Conservation (phyloP, 169 alveolate species). For the Plasmodium adleri region DNA sequence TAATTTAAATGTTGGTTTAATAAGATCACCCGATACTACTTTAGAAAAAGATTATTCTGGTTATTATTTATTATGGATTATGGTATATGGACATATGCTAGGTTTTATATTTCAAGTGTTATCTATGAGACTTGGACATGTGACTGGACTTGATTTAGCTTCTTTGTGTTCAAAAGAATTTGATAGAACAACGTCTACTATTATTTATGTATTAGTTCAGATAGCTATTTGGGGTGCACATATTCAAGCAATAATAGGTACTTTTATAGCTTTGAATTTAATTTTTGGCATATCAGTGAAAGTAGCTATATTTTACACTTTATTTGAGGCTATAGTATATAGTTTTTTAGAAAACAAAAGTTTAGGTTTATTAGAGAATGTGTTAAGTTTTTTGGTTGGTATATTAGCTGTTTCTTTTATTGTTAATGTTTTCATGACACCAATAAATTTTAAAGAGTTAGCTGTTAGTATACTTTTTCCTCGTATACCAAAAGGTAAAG, state of each 20-base stretch:
- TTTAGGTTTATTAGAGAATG: constrained; percentile 45
- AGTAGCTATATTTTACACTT: constrained; percentile 55
- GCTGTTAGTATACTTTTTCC: constrained; percentile 52
- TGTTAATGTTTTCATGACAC: constrained; percentile 68
- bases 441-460: constrained; percentile 51
- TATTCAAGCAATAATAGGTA: constrained; percentile 67
- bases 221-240: constrained; percentile 77
- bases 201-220: constrained; percentile 54
- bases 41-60: constrained; percentile 76
- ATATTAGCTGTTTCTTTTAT: constrained; percentile 45
- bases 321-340: constrained; percentile 59
- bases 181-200: constrained; percentile 33
- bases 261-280: constrained; percentile 62
- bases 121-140: constrained; percentile 81
- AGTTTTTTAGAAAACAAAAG: constrained; percentile 70
- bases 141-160: constrained; percentile 82
- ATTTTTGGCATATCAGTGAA: constrained; percentile 65
- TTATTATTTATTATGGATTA: constrained; percentile 79
- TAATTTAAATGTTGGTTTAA: constrained; percentile 81
- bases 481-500: constrained; percentile 57
- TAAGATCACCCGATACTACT: constrained; percentile 20
- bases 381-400: constrained; percentile 65
- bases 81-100: constrained; percentile 76
- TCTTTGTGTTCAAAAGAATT: constrained; percentile 64
- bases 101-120: constrained; percentile 82